These are phyloP conservation scores for Eucommia ulmoides DNA, from an alignment of 257 asterid genomes.

Conservation along the genomic window DNA sequence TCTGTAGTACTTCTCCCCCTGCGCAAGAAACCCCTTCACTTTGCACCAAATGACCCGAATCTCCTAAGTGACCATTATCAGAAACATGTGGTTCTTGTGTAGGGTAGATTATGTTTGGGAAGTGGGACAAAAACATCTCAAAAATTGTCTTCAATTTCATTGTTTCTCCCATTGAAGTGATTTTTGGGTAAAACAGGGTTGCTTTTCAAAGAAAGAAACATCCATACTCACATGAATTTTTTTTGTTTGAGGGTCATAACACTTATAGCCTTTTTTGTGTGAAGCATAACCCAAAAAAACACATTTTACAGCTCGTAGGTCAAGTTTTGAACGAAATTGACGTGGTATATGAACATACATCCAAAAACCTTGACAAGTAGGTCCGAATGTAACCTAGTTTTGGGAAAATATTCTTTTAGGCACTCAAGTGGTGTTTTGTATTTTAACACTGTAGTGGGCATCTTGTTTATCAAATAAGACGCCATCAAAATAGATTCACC, in stretches of 20 bases:
- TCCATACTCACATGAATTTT: neutral
- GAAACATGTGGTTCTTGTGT: neutral
- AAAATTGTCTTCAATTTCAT: neutral
- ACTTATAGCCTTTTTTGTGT: neutral
- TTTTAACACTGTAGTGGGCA: slow-evolving; percentile 1
- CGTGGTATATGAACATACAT: neutral
- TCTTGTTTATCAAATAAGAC: neutral
- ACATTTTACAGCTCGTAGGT: neutral
- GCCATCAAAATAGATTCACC: neutral
- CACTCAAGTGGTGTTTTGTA: neutral
- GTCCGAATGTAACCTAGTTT: neutral
- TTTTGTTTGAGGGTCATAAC: neutral
- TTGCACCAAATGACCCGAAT: neutral
- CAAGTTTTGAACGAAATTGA: neutral
- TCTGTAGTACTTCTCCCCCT: neutral
- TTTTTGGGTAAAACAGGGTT: neutral
- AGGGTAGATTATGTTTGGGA: neutral
- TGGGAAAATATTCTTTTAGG: neutral
- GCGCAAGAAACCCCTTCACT: neutral
- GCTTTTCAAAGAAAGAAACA: neutral
- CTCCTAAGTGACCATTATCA: neutral
- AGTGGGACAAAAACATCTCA: neutral
- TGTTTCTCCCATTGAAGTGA: neutral
- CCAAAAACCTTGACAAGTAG: neutral
- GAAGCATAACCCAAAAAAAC: slow-evolving; percentile 1